Evolutionary conservation across 495 filamentous ascomycete species (phyloP), one percentile per base, ranked within the genome.

Genomic region (Aspergillus nanangensis): DNA sequence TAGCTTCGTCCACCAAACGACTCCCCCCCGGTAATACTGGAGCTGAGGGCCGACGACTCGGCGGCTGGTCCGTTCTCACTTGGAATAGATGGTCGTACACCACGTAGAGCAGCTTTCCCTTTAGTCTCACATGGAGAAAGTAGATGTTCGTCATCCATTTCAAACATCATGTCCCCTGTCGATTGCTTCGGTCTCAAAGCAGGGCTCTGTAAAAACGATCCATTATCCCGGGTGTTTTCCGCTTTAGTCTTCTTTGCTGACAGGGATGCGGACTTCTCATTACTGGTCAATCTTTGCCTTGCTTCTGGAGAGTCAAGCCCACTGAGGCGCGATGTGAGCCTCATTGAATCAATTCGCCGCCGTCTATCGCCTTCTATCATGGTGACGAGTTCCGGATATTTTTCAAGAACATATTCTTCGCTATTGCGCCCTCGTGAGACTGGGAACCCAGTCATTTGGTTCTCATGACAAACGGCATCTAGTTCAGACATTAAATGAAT

Each of bases 61-160:
- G 56, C 45, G 34, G 58, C 58, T 25, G 61, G 55, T 24, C 51
- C 44, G 35, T 20, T 40, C 8, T 61, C 59, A 25, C 44, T 38
- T 51, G 44, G 25, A 31, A 50, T 25, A 10, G 8, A 14, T 17
- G 47, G 29, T 32, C 48, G 55, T 5, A 40, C 8, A 1, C 61
- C 55, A 27, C 66, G 60, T 44, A 65, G 38, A 5, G 51, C 50
- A 21, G 51, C 38, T 45, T 69, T 69, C 3, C 67, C 67, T 55
- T 63, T 69, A 8, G 45, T 41, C 1, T 62, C 48, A n/a, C 42
- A 43, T 4, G 60, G 49, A 1, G 65, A 60, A 31, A 64, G 44
- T 10, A 47, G 46, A 34, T 65, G 71, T 32, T 88, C 90, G n/a
- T 92, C 89, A 45, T 95, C 91, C 88, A 95, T 95, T 48, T 90